Conservation (phyloP, 768 basidiomycete genomes). For the Pholiota microspora region DNA sequence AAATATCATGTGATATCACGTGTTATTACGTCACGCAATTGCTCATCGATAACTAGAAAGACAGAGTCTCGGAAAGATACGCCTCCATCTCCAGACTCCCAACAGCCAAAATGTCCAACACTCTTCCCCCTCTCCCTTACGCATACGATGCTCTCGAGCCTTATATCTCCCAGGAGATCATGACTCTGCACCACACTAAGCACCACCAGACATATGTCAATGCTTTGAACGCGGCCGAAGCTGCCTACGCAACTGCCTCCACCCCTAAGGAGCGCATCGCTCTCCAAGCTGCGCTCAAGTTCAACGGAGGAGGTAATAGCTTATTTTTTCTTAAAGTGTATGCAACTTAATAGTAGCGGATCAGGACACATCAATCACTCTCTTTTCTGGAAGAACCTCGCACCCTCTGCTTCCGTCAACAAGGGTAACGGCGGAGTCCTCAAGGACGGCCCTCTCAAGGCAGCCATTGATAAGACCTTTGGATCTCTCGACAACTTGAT, state of each 20-base stretch:
- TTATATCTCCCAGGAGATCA: conserved; percentile 89
- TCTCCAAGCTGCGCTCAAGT: conserved; percentile 89
- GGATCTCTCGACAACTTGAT: conserved; percentile 71
- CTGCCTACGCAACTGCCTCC: conserved; percentile 60
- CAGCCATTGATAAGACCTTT: conserved; percentile 59
- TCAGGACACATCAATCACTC: conserved; percentile 92
- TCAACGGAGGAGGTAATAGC: conserved; percentile 86
- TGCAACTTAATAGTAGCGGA: conserved; percentile 16
- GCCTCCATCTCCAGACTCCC: background rate
- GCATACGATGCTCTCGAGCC: conserved; percentile 89
- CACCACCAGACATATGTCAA: conserved; percentile 96
- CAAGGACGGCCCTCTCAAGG: conserved; percentile 62
- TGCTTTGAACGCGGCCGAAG: conserved; percentile 88
- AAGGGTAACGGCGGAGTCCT: conserved; percentile 63
- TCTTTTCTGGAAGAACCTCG: conserved; percentile 94
- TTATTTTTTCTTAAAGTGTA: background rate
- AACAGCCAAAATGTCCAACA: conserved; percentile 39
- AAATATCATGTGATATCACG: conserved; percentile 16
- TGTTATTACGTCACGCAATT: conserved; percentile 15
- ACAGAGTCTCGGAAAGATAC: background rate
- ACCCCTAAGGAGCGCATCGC: conserved; percentile 81
- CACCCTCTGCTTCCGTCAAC: conserved; percentile 51
- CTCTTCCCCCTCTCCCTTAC: conserved; percentile 74
- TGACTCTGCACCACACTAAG: conserved; percentile 92
- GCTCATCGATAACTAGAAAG: conserved; percentile 9